Conservation (phyloP, 192 early-diverging fungal genomes). For the Coemansia sp. region DNA sequence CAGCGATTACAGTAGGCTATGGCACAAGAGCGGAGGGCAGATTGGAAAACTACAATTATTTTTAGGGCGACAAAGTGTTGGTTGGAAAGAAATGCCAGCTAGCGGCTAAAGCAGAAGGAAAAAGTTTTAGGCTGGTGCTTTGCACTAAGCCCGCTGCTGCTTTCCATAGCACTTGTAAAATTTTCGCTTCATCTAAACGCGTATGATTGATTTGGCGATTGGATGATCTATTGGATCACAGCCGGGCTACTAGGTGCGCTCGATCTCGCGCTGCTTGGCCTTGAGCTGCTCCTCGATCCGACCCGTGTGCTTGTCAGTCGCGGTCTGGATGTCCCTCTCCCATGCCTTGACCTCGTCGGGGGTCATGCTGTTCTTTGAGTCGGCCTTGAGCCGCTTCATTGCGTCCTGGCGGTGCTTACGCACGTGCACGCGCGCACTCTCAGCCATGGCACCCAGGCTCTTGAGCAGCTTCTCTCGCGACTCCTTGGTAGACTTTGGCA, state of each 20-base stretch:
- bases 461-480: slow-evolving; percentile 75
- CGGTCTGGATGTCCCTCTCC: slow-evolving; percentile 68
- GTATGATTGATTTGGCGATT: slow-evolving; percentile 1
- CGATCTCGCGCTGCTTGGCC: slow-evolving; percentile 73
- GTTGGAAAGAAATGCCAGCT: too few relatives aligned
- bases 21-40: not conserved
- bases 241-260: slow-evolving; percentile 27
- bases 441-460: slow-evolving; percentile 60
- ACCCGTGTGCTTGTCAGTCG: slow-evolving; percentile 67
- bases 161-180: slow-evolving; percentile 5
- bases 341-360: slow-evolving; percentile 59
- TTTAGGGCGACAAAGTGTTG: not conserved
- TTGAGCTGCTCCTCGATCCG: slow-evolving; percentile 67
- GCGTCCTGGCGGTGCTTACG: slow-evolving; percentile 72
- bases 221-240: not conserved
- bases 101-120: too few relatives aligned
- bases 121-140: too few relatives aligned
- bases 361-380: slow-evolving; percentile 57
- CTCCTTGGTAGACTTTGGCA: slow-evolving; percentile 85
- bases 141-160: not conserved
- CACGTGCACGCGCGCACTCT: slow-evolving; percentile 69
- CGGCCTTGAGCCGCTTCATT: slow-evolving; percentile 74
- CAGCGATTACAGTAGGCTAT: not conserved
- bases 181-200: slow-evolving; percentile 8
- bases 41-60: too few relatives aligned